Base-by-base conservation (phyloP, 805 yeast species). In the Teunomyces gatunensis region DNA sequence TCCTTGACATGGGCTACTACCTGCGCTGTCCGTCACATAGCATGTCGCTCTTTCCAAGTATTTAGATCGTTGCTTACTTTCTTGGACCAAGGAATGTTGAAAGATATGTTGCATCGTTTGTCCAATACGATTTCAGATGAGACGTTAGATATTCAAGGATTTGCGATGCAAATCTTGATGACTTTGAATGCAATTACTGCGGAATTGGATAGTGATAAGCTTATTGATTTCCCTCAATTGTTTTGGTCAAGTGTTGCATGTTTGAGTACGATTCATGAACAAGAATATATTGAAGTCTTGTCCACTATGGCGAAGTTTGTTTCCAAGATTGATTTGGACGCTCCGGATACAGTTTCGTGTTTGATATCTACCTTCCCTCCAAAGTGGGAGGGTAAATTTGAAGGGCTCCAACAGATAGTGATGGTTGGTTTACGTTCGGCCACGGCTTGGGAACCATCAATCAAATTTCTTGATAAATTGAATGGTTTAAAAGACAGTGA, bases 241-340 rank as follows among this genome's bases (percentile, higher is more conserved):
- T 94, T 92, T 61, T 94, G 99, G 99, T 85, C 91, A 0, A 81
- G 91, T 29, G 94, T 90, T 11, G 99, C 98, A 0, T 86, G 97
- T 55, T 69, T 94, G 52, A 85, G 85, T 48, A 89, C 97, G 0
- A 79, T 90, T 25, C 96, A 91, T 57, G 98, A 95, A 61, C 90
- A 85, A 55, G 99, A 94, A 59, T 95, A 87, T 58, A 81, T 90
- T 44, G 98, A 95, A 58, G 87, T 87, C 0, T 71, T 94, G 23
- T 86, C 96, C 0, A 83, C 94, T 4, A 69, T 92, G 57, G 80
- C 88, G 25, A 90, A 89, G 57, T 85, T 91, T 57, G 79, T 94
- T 9, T 82, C 91, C 2, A 92, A 90, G 59, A 88, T 92, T 58
- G 96, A 89, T 60, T 69, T 89, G 44, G 90, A 87, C 53, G 83